Base-by-base conservation (phyloP, 208 protist species). In the Crithidia mellificae region DNA sequence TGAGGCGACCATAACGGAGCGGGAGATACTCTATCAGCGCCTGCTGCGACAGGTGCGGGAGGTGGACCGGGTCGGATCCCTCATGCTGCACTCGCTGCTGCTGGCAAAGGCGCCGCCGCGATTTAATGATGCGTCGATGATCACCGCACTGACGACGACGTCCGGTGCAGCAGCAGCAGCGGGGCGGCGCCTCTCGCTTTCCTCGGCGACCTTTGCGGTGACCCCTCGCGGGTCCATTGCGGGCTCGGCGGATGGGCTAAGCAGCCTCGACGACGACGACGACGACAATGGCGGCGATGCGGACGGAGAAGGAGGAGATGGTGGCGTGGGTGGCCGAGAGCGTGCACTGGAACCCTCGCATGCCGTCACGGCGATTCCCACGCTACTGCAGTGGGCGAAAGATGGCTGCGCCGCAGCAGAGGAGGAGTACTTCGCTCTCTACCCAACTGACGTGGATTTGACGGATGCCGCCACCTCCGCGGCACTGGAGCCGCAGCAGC, bases 31-130 rank as follows among this genome's bases (percentile, higher is more conserved):
- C 41, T 92, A 88, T 64, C 82, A 83, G 66, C 50, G 49, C 17
- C 68, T 78, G 44, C 72, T 91, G 6, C 71, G 76, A 39, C 69
- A 78, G 1, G 84, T 90, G 34, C 80, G 83, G 8, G 80, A 91
- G 72, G 78, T 90, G 61, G 89, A 90, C 49, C 72, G 78, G 32
- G 78, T 90, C 30, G 86, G 89, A 17, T 82, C 79, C 5, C 49
- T 79, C 52, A 68, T 92, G 72, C 63, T 92, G 29, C 54, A 81
- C 73, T 76, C 70, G n/a, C 58, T 94, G n/a, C 63, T 92, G 47
- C 54, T 85, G 44, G 41, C 56, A 6, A 67, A 74, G n/a, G 51
- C 58, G 24, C 63, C 72, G 34, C 83, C 83, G 39, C 38, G 63
- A 2, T 51, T 66, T n/a, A 46, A 53, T 11, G 55, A 63, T 14